A percentile compares a stretch with the other conserved stretches of the same genome.
Evolutionary conservation across 495 filamentous ascomycete species (phyloP).

Genomic region (Chaetomium cochliodes): DNA sequence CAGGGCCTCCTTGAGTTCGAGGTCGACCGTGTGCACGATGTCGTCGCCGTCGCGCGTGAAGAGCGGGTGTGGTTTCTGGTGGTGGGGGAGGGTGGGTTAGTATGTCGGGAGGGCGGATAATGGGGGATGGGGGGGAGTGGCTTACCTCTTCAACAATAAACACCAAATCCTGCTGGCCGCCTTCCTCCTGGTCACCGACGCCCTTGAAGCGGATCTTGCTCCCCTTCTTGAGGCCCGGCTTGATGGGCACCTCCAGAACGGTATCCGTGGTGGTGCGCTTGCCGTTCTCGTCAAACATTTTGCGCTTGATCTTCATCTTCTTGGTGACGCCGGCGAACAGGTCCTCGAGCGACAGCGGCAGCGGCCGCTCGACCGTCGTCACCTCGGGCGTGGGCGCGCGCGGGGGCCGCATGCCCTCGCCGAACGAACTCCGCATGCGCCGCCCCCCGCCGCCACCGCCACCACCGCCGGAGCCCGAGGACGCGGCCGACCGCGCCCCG

Average conservation of each 20-base stretch:
- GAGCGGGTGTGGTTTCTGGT: slow-evolving; percentile 75
- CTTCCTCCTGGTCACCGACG: slow-evolving; percentile 94
- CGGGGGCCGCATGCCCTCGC: slow-evolving; percentile 46
- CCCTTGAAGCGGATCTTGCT: slow-evolving; percentile 97
- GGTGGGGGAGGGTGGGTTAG: background rate
- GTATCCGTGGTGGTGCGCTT: slow-evolving; percentile 84
- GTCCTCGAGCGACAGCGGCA: slow-evolving; percentile 82
- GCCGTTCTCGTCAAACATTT: slow-evolving; percentile 82
- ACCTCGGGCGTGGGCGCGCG: slow-evolving; percentile 74
- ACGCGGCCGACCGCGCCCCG: slow-evolving; percentile 32
- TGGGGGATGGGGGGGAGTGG: background rate
- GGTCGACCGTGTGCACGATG: slow-evolving; percentile 68
- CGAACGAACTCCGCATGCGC: slow-evolving; percentile 44
- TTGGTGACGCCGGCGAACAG: slow-evolving; percentile 80
- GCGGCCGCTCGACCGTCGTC: slow-evolving; percentile 80
- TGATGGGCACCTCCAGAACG: slow-evolving; percentile 89
- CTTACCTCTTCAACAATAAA: slow-evolving; percentile 92
- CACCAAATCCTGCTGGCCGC: slow-evolving; percentile 93
- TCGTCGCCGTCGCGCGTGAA: slow-evolving; percentile 87
- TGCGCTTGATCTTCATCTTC: slow-evolving; percentile 96
- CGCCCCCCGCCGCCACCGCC: slow-evolving; percentile 39
- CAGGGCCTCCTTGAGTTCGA: slow-evolving; percentile 93
- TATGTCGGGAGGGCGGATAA: background rate
- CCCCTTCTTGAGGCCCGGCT: slow-evolving; percentile 89
- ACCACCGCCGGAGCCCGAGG: slow-evolving; percentile 31